Conservation (phyloP, 805 yeast genomes). For the Metschnikowia koreensis region DNA sequence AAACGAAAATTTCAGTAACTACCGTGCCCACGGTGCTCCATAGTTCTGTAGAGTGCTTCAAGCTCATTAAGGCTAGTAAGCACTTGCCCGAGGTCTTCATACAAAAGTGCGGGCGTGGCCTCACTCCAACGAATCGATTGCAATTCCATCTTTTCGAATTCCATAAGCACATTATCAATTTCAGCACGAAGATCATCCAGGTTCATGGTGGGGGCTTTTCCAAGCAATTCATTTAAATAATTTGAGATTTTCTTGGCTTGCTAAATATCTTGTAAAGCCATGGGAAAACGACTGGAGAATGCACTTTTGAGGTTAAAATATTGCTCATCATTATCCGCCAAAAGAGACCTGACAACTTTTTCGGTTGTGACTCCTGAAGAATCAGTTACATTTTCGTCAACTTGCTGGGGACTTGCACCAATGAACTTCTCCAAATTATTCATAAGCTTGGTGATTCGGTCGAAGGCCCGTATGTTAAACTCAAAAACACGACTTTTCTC, state of each 20-base stretch:
- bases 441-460: background rate
- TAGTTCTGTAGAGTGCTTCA: background rate
- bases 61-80: background rate
- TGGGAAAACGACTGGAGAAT: background rate
- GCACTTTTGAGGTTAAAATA: background rate
- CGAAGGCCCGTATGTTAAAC: conserved; percentile 1
- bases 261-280: background rate
- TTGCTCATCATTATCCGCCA: too few species aligned
- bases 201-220: background rate
- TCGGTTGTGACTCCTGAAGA: too few species aligned
- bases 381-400: background rate
- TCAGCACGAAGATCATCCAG: background rate
- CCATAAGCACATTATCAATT: background rate
- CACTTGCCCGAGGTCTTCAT: background rate
- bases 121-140: conserved; percentile 3
- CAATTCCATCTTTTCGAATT: background rate
- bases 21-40: background rate
- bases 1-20: background rate
- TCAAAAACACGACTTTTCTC: conserved; percentile 9
- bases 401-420: background rate
- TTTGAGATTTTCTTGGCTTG: too few species aligned
- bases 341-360: too few species aligned
- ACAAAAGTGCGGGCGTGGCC: background rate
- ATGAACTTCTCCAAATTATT: conserved; percentile 1
- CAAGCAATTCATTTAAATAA: background rate